Base-by-base conservation (phyloP, 2,329 filamentous ascomycete species). In the Cordyceps cateniannulata region DNA sequence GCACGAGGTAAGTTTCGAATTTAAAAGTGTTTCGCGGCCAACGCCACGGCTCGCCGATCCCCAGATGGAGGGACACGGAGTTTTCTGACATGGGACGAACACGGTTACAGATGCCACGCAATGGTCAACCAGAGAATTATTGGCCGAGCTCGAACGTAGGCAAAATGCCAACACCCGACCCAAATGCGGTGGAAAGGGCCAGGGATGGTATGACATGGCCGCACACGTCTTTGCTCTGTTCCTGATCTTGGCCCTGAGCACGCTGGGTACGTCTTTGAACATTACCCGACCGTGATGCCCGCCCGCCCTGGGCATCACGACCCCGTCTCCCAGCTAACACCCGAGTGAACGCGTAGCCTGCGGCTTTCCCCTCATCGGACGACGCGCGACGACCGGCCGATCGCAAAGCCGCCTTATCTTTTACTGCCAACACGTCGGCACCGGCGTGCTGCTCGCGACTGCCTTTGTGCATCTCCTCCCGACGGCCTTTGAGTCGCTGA, bases 381-480 rank as follows among this genome's bases (percentile, higher is more conserved):
- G 82, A 58, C 81, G 83, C 64, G 77, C 81, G 42, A 82, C 81
- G 42, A 79, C 80, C 53, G 79, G 85, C 60, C 81, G 78, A 56
- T 81, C 82, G 59, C 85, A 86, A 57, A 80, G 79, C 64, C 79
- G 73, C 24, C 79, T 88, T 66, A 80, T 88, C 64, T 88, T 89
- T 70, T 77, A 86, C 64, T 86, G 85, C 67, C 85, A 88, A 65
- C 88, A 91, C 75, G 89, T 91, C 65, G 89, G 90, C 69, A 95
- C 90, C 1, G 90, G 90, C 62, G 91, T 95, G 22, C 78, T 95
- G n/a, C 87, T 95, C 63, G 90, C 91, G 12, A 95, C 90, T 1
- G 90, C 90, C 60, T 95, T 95, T 69, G 89, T 93, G 27, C 90
- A 93, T 75, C 79, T 89, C 14, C 80, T 88, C 4, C 86, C 85